Percentiles rank a stretch among this genome's conserved stretches.
Evolutionary conservation across 2,329 filamentous ascomycete genomes (phyloP).

Genomic region (Apiospora malaysiana): DNA sequence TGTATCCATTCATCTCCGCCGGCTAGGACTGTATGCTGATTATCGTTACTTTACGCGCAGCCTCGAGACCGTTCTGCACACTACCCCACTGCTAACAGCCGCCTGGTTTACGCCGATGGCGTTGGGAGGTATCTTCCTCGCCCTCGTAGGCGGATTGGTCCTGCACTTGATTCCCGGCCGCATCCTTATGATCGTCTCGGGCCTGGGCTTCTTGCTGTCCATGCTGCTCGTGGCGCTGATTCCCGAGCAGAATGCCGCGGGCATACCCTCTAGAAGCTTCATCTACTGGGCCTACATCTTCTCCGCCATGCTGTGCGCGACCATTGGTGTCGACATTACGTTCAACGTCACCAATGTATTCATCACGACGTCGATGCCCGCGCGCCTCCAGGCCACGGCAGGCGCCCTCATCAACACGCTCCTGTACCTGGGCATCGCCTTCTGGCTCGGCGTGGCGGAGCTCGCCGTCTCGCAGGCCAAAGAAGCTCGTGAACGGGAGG

Average conservation of each 20-base stretch:
- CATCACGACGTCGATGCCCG: conserved; percentile 74
- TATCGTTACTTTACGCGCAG: conserved; percentile 41
- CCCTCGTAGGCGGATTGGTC: conserved; percentile 67
- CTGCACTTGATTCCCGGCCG: conserved; percentile 70
- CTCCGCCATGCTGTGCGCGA: conserved; percentile 71
- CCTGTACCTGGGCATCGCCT: conserved; percentile 73
- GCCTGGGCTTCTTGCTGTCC: conserved; percentile 62
- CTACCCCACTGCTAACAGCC: conserved; percentile 66
- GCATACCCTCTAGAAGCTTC: conserved; percentile 40
- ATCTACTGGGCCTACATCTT: conserved; percentile 78
- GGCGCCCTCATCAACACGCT: conserved; percentile 75
- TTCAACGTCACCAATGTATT: conserved; percentile 80
- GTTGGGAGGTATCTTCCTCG: conserved; percentile 70
- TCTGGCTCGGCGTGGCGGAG: conserved; percentile 75
- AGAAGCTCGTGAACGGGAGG: conserved; percentile 26
- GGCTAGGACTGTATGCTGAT: background rate
- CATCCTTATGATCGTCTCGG: conserved; percentile 66
- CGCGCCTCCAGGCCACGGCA: conserved; percentile 71
- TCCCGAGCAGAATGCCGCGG: conserved; percentile 53
- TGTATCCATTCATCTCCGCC: background rate
- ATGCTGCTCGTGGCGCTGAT: conserved; percentile 69
- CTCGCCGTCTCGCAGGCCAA: conserved; percentile 60
- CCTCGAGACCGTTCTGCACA: conserved; percentile 64
- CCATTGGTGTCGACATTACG: conserved; percentile 76
- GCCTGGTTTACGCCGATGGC: conserved; percentile 74